A percentile compares a stretch with the other conserved stretches of the same genome.
These are phyloP conservation scores for Entomortierella beljakovae DNA, from an alignment of 192 early-diverging fungal genomes.

Conservation along the genomic window DNA sequence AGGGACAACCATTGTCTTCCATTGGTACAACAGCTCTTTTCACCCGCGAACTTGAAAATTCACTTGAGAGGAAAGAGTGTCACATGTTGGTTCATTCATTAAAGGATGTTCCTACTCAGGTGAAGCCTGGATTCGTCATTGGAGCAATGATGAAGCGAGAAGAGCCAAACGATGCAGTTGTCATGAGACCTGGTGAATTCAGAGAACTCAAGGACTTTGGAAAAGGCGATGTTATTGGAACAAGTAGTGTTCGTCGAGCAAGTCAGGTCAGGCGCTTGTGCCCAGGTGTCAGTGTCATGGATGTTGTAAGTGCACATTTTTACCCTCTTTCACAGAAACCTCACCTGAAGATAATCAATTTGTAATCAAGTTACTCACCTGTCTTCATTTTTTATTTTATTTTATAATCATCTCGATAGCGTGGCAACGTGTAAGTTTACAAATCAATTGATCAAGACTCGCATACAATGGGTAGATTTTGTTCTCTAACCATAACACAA, in stretches of 20 bases:
- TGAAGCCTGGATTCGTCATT: constrained; percentile 85
- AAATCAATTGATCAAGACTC: not conserved
- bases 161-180: constrained; percentile 90
- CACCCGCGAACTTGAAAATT: constrained; percentile 90
- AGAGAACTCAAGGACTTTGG: constrained; percentile 75
- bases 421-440: constrained; percentile 40
- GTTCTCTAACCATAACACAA: not conserved
- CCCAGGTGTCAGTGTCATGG: constrained; percentile 81
- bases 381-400: constrained; percentile 18
- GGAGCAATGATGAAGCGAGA: constrained; percentile 89
- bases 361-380: no score
- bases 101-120: constrained; percentile 91
- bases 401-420: constrained; percentile 15
- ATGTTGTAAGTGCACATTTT: constrained; percentile 70
- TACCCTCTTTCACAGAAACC: not conserved
- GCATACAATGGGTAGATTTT: not conserved
- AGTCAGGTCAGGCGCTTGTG: constrained; percentile 86
- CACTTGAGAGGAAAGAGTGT: constrained; percentile 72
- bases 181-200: constrained; percentile 63
- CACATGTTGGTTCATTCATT: constrained; percentile 94
- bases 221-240: constrained; percentile 83
- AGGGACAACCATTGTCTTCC: constrained; percentile 85
- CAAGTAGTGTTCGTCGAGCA: constrained; percentile 86
- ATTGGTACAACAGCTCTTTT: constrained; percentile 94
- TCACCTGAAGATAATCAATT: not conserved